phyloP scores from a whole-genome alignment of 495 filamentous ascomycete species.

The Trichoderma parareesei region DNA sequence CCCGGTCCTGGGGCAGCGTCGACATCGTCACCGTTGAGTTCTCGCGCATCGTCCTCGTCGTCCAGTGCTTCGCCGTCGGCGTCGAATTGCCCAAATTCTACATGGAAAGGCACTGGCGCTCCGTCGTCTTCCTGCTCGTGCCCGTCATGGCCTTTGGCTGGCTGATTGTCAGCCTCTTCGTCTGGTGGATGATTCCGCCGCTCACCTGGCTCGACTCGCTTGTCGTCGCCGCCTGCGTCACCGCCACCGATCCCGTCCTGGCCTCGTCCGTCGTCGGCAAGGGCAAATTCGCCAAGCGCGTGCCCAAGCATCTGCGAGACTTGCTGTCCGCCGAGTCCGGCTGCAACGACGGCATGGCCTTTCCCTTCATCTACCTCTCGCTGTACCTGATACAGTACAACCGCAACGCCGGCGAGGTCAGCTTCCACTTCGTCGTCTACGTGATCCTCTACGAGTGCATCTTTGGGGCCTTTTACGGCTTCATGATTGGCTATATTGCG shows the following conservation, averaged over 20 bases:
- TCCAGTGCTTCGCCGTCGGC: constrained; percentile 98
- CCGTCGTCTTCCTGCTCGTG: constrained; percentile 76
- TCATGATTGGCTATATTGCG: constrained; percentile 77
- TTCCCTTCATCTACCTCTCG: constrained; percentile 92
- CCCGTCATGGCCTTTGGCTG: constrained; percentile 98
- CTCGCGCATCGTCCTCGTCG: constrained; percentile 93
- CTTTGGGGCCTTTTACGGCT: constrained; percentile 84
- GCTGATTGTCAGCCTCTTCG: constrained; percentile 88
- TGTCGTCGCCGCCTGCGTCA: constrained; percentile 84
- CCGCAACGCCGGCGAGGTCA: constrained; percentile 56
- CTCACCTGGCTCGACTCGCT: constrained; percentile 86
- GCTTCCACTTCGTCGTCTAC: constrained; percentile 80
- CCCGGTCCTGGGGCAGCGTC: constrained; percentile 76
- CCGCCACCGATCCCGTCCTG: constrained; percentile 94
- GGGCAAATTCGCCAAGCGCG: constrained; percentile 94
- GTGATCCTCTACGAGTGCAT: constrained; percentile 96
- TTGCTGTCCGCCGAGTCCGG: constrained; percentile 94
- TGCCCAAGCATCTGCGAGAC: constrained; percentile 95
- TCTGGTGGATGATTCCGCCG: constrained; percentile 86
- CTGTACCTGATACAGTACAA: constrained; percentile 81
- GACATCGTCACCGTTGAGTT: constrained; percentile 96
- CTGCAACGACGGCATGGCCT: constrained; percentile 99
- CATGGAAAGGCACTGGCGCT: constrained; percentile 98
- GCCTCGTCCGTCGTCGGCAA: constrained; percentile 98
- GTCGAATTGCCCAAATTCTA: constrained; percentile 97